Evolutionary conservation across 1,139 yeast species (phyloP), one percentile per base, ranked within the genome.

Genomic region (Lodderomyces metapsilosis): DNA sequence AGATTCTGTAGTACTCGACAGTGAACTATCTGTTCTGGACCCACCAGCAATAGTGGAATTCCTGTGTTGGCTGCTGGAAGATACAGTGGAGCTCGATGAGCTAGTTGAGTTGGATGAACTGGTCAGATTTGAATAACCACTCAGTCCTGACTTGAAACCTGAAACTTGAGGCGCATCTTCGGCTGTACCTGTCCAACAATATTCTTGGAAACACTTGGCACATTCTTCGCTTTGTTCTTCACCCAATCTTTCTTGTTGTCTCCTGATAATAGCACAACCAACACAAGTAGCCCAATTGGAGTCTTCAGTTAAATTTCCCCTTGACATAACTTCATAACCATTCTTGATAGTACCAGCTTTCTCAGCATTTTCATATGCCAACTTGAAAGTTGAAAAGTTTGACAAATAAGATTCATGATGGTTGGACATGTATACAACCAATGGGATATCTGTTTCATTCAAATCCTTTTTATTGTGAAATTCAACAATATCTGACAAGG

Each of bases 221-320:
- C 77, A 71, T 43, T 70, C 71, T 22, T 64, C 68, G 2, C 70
- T 59, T 45, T 67, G 76, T 22, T 61, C 58, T 30, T 61, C 40
- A 3, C 64, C 65, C 38, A 60, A 53, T 43, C 76, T 52, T 48
- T 71, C 76, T 49, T 71, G 74, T 3, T 64, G 61, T 48, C 77
- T 56, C 47, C 74, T 58, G 22, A 71, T 68, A 18, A 71, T 61
- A 4, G 76, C 77, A 58, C 77, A 71, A 2, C 74, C 76, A 11
- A 71, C 71, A 54, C 77, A 71, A 2, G 63, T 63, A 5, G 65
- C 61, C 75, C 75, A 71, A 22, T 64, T 60, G 1, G 50, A 46
- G 45, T 70, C 74, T 34, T 59, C 62, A 4, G 76, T 58, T 2
- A 59, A 46, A 48, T 71, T 71, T 17, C 51, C 53, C 41, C 69